Evolutionary conservation across 2,329 filamentous ascomycete genomes (phyloP).

Genomic region (Sclerotinia borealis): DNA sequence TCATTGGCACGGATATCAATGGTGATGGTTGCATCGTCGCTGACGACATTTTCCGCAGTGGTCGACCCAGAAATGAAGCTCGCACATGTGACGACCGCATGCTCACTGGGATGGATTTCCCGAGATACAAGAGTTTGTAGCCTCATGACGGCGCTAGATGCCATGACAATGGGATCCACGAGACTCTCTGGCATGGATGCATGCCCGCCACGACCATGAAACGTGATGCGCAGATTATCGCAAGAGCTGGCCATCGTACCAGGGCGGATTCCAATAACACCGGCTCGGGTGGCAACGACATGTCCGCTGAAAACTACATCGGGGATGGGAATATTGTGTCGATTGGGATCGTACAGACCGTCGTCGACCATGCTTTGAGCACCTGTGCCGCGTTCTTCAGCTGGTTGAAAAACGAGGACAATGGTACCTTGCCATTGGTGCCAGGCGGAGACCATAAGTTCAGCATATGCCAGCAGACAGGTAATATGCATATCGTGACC

Average conservation of each 20-base stretch:
- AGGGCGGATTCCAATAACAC: slow-evolving; percentile 29
- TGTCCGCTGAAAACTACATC: slow-evolving; percentile 50
- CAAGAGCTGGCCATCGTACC: slow-evolving; percentile 33
- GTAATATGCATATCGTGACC: slow-evolving; percentile 62
- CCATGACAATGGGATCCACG: slow-evolving; percentile 42
- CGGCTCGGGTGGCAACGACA: slow-evolving; percentile 37
- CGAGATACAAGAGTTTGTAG: slow-evolving; percentile 37
- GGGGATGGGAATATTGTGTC: slow-evolving; percentile 43
- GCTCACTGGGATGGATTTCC: slow-evolving; percentile 35
- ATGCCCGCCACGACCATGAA: slow-evolving; percentile 40
- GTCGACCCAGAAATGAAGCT: slow-evolving; percentile 37
- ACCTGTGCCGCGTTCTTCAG: slow-evolving; percentile 57
- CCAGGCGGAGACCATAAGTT: slow-evolving; percentile 39
- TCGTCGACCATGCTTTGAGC: slow-evolving; percentile 58
- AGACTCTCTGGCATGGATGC: slow-evolving; percentile 36
- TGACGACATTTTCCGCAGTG: slow-evolving; percentile 39
- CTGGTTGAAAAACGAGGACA: slow-evolving; percentile 59
- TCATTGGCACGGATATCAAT: slow-evolving; percentile 37
- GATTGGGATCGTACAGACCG: slow-evolving; percentile 41
- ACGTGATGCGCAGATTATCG: slow-evolving; percentile 33
- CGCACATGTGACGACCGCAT: slow-evolving; percentile 39
- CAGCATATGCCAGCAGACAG: slow-evolving; percentile 47
- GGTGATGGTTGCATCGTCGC: slow-evolving; percentile 35
- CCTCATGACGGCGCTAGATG: slow-evolving; percentile 35
- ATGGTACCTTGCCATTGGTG: slow-evolving; percentile 55